Base-by-base conservation (phyloP, 2,329 filamentous ascomycete genomes). In the Fonsecaea pugnacius region DNA sequence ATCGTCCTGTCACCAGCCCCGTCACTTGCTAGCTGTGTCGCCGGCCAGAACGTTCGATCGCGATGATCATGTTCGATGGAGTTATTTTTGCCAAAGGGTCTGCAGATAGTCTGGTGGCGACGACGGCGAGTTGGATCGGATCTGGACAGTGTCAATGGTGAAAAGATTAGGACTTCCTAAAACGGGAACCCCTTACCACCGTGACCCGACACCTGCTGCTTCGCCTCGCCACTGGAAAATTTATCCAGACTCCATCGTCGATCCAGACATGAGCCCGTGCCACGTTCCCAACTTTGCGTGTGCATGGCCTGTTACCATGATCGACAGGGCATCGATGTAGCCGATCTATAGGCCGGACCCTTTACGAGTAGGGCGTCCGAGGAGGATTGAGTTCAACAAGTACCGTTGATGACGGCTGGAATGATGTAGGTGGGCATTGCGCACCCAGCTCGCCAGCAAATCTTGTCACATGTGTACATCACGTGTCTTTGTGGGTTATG, bases 11-110 rank as follows among this genome's bases (percentile, higher is more conserved):
- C 43, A 48, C 24, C 43, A 48, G 18, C 21, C 21, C 21, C 4
- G 16, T 4, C n/a, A 6, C 38, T 43, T 43, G n/a, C 18, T 4
- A 48, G 43, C 43, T 24, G 18, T 12, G 18, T 4, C 18, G 6
- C 18, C 8, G 43, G 43, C 43, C 43, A 48, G 43, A 48, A 48
- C 43, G 43, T 48, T 48, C 43, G 43, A 48, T 27, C 43, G 43
- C 9, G 43, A 21, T 48, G 43, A 48, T 48, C 43, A 48, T 48
- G 21, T 48, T 48, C 18, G 18, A 48, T 27, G 24, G 43, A n/a
- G 40, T 48, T 27, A 27, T 48, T 30, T 30, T 30, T 27, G 43
- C 16, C n/a, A 14, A 24, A 48, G 21, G 9, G 21, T 14, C 18
- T 48, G 43, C 43, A 48, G 5, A 27, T 14, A n/a, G 40, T 9